Conservation (phyloP, 768 basidiomycete species). For the Mycena kentingensis region DNA sequence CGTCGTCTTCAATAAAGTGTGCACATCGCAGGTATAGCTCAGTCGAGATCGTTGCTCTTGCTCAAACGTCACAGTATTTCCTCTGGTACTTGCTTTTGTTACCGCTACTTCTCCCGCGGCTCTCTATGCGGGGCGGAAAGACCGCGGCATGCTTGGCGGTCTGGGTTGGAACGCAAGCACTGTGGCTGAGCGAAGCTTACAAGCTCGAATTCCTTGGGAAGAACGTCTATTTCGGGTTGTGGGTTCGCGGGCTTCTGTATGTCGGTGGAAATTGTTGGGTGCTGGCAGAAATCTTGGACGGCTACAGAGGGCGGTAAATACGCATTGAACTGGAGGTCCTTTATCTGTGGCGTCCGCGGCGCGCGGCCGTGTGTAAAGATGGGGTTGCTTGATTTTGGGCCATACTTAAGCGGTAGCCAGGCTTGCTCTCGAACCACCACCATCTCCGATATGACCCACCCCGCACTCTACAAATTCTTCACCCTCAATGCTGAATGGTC, state of each 20-base stretch:
- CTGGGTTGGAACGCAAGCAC: conserved; percentile 79
- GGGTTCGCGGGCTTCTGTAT: conserved; percentile 77
- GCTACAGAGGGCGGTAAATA: too few relatives aligned
- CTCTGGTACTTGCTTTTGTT: conserved; percentile 93
- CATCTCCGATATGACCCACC: not conserved
- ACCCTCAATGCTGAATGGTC: conserved; percentile 72
- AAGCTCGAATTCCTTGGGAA: conserved; percentile 84
- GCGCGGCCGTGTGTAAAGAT: too few relatives aligned
- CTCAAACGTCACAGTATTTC: conserved; percentile 72
- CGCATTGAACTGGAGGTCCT: too few relatives aligned
- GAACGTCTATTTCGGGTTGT: conserved; percentile 72
- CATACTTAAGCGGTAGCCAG: not conserved
- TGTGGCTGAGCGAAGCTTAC: conserved; percentile 94
- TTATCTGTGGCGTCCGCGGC: not conserved
- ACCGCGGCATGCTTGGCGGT: conserved; percentile 45
- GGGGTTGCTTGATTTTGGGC: not conserved
- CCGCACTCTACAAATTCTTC: conserved; percentile 34
- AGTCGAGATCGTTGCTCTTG: conserved; percentile 1
- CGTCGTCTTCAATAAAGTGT: conserved; percentile 98
- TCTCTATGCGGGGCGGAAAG: conserved; percentile 52
- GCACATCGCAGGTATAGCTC: conserved; percentile 83
- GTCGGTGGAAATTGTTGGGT: conserved; percentile 81
- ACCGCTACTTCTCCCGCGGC: conserved; percentile 73
- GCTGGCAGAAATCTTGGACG: conserved; percentile 60
- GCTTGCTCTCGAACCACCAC: not conserved